Evolutionary conservation across 2,329 filamentous ascomycete genomes (phyloP).

Genomic region (Lachnellula subtilissima): DNA sequence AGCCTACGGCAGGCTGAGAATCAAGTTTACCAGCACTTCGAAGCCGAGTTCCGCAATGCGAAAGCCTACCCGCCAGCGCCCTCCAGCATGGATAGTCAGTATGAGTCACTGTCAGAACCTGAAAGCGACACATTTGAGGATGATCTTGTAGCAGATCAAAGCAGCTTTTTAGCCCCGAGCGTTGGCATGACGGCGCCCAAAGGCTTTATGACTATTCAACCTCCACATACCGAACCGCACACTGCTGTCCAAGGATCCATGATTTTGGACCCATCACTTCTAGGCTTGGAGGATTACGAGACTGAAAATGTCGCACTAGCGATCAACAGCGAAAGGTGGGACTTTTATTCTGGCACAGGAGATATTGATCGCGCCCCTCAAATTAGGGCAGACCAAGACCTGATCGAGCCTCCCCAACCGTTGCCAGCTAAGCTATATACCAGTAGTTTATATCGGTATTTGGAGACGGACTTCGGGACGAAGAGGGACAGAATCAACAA

Average conservation of each 20-base stretch:
- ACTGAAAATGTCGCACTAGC: not conserved
- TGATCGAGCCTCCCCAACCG: not conserved
- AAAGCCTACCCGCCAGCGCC: conserved; percentile 6
- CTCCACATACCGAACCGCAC: not conserved
- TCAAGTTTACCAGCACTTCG: conserved; percentile 11
- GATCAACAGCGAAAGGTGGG: not conserved
- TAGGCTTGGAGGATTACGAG: conserved; percentile 1
- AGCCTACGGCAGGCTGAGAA: conserved; percentile 17
- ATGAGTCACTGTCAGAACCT: conserved; percentile 4
- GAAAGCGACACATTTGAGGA: not conserved
- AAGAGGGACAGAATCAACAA: conserved; percentile 21
- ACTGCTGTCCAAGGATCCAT: not conserved
- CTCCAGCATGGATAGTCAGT: conserved; percentile 7
- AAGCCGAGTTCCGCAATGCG: conserved; percentile 13
- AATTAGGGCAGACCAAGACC: not conserved
- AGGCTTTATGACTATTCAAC: not conserved
- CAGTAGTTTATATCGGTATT: conserved; percentile 12
- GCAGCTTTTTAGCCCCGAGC: not conserved
- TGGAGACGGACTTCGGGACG: conserved; percentile 19
- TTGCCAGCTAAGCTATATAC: conserved; percentile 2
- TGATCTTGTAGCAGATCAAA: not conserved
- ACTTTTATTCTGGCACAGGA: conserved; percentile 13
- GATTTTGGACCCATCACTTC: not conserved
- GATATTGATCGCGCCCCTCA: conserved; percentile 1
- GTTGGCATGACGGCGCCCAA: no score